Percentiles rank a stretch among this genome's conserved stretches.
Evolutionary conservation across 805 yeast species (phyloP).

Genomic region (Teunomyces barrocoloradensis): DNA sequence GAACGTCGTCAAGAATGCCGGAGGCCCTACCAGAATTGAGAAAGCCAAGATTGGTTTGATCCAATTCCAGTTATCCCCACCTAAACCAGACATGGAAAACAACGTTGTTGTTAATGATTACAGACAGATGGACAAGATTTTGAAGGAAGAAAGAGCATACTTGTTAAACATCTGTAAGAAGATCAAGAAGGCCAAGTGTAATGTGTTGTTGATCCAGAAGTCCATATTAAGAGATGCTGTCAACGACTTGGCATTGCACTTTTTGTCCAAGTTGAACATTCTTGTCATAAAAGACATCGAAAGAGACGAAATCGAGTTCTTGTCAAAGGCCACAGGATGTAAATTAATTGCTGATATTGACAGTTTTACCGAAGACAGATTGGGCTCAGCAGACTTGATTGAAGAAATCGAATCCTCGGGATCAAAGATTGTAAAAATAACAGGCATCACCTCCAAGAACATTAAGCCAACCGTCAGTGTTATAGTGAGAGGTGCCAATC

Average conservation of each 20-base stretch:
- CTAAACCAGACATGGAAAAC: conserved; percentile 97
- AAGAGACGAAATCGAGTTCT: conserved; percentile 93
- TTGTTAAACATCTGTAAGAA: conserved; percentile 91
- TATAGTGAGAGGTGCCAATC: conserved; percentile 92
- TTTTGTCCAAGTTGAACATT: conserved; percentile 86
- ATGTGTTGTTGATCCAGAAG: conserved; percentile 84
- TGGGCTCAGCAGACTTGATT: conserved; percentile 87
- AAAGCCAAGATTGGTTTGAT: conserved; percentile 87
- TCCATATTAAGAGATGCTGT: conserved; percentile 95
- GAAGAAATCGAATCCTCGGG: conserved; percentile 91
- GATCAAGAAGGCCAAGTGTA: conserved; percentile 95
- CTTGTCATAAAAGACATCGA: conserved; percentile 94
- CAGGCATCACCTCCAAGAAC: conserved; percentile 63
- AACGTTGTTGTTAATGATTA: conserved; percentile 96
- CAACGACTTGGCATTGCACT: conserved; percentile 90
- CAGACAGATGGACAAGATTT: conserved; percentile 98
- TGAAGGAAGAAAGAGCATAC: conserved; percentile 97
- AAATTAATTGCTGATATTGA: conserved; percentile 96
- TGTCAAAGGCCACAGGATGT: conserved; percentile 82
- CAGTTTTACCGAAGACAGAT: conserved; percentile 85
- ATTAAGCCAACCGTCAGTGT: conserved; percentile 76
- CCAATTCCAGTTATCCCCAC: conserved; percentile 95
- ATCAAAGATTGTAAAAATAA: conserved; percentile 81
- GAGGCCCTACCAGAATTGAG: conserved; percentile 93
- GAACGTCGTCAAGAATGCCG: conserved; percentile 82